Percentiles rank a stretch among this genome's conserved stretches.
phyloP scores from a whole-genome alignment of 345 rosid species.

The Aurinia saxatilis region DNA sequence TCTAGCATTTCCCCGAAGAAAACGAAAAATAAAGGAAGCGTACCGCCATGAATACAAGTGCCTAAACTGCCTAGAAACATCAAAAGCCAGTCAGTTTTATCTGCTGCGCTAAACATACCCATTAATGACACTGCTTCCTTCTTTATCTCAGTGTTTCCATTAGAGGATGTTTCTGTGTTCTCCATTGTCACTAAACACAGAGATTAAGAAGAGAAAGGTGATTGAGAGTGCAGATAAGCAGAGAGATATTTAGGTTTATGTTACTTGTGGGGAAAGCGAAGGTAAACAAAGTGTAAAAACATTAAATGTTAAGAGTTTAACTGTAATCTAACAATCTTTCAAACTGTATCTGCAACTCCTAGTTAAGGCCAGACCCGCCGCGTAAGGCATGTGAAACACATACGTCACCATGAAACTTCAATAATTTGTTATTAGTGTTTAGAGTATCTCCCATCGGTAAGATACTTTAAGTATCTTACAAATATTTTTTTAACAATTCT shows the following conservation, averaged over 20 bases:
- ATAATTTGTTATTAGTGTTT: too few species aligned
- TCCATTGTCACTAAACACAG: constrained; percentile 7
- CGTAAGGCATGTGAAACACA: not conserved
- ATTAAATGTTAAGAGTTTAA: not conserved
- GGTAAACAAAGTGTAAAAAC: not conserved
- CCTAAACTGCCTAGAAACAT: constrained; percentile 64
- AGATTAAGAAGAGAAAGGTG: not conserved
- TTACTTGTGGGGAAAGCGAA: constrained; percentile 7
- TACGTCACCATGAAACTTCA: not conserved
- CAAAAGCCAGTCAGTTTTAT: constrained; percentile 41
- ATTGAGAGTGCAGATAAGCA: not conserved
- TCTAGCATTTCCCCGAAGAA: constrained; percentile 63
- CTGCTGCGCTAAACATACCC: constrained; percentile 59
- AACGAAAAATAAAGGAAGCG: constrained; percentile 62
- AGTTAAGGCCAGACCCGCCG: not conserved
- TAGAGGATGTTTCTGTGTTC: not conserved
- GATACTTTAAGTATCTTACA: too few species aligned
- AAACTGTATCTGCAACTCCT: not conserved
- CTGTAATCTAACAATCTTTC: not conserved
- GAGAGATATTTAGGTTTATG: not conserved
- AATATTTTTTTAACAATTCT: too few species aligned
- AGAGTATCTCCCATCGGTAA: too few species aligned
- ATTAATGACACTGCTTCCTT: constrained; percentile 43
- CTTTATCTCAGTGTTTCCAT: constrained; percentile 1
- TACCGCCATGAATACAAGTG: constrained; percentile 57